Base-by-base conservation (phyloP, 768 basidiomycete species). In the Tulasnella sp. region DNA sequence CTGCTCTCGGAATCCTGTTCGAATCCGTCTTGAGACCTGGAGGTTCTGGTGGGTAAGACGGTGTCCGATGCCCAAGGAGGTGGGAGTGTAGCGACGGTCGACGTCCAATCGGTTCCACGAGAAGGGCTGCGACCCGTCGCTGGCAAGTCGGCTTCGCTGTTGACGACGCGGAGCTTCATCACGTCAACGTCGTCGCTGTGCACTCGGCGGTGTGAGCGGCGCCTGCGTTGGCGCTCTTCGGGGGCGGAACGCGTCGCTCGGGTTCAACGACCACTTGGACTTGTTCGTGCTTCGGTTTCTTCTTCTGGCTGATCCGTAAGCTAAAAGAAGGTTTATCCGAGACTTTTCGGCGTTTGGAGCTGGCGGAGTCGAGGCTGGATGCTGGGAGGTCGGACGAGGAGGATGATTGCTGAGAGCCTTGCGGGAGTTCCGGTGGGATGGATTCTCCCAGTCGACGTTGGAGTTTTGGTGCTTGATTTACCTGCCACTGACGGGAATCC, bases 361-460 rank as follows among this genome's bases (percentile, higher is more conserved):
- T 11, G 22, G 11, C 29, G 17, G 67, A 17, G 67, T 14, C 67
- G 14, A 14, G 15, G 31, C 15, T 14, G 22, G 14, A 17, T 29
- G 34, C 34, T n/a, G n/a, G n/a, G 42, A 8, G 9, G 42, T 17
- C 17, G 42, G 9, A 8, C 11, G 7, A 8, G 7, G 64, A 8
- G 34, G 64, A 8, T 7, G 25, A 9, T 8, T 7, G 7, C 9
- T 8, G 64, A n/a, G 34, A n/a, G 64, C 22, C 9, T 25, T 12
- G 12, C 12, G 67, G 31, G 73, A 75, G 73, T 67, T 75, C 52
- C 17, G 64, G 52, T 14, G 73, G 73, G 45, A 75, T 75, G 54
- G 17, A 14, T 37, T 75, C 73, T 15, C 73, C 73, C 15, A 75
- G 52, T 29, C 34, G 49, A 9, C 49, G 31, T 19, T 67, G 49